Evolutionary conservation across 2,329 filamentous ascomycete species (phyloP).

Genomic region (Beauveria bassiana): DNA sequence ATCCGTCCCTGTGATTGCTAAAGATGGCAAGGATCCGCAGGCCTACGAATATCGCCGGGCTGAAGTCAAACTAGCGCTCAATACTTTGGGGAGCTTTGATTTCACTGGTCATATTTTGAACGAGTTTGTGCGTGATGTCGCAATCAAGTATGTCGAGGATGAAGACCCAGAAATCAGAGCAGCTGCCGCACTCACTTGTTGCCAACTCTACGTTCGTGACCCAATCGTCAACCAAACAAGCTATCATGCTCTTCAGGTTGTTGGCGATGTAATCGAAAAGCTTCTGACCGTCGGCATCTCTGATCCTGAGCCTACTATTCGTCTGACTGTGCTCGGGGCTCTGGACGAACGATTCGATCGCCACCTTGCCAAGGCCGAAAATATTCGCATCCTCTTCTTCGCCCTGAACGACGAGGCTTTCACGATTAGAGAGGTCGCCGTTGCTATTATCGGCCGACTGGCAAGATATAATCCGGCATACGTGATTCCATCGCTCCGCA

Average conservation of each 20-base stretch:
- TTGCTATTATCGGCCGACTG: constrained; percentile 90
- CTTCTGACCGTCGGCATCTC: constrained; percentile 91
- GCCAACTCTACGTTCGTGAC: constrained; percentile 92
- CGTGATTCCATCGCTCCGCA: constrained; percentile 90
- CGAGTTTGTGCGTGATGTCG: constrained; percentile 96
- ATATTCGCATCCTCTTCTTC: constrained; percentile 90
- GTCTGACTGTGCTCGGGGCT: constrained; percentile 78
- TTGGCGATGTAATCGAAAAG: constrained; percentile 96
- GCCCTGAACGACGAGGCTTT: constrained; percentile 95
- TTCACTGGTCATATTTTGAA: constrained; percentile 90
- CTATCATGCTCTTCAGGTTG: constrained; percentile 91
- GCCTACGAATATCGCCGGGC: constrained; percentile 74
- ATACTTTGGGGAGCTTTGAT: constrained; percentile 96
- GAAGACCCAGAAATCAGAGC: constrained; percentile 90
- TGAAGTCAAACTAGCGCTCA: constrained; percentile 87
- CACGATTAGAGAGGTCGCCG: constrained; percentile 84
- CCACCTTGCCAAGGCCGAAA: constrained; percentile 94
- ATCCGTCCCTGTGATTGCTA: constrained; percentile 73
- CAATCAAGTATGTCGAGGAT: constrained; percentile 95
- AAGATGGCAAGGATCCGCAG: constrained; percentile 77
- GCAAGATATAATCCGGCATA: constrained; percentile 92
- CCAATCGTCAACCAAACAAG: constrained; percentile 98
- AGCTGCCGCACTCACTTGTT: constrained; percentile 92
- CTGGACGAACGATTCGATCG: constrained; percentile 91
- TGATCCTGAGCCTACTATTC: constrained; percentile 82